A percentile compares a stretch with the other conserved stretches of the same genome.
Evolutionary conservation across 805 yeast species (phyloP).

Genomic region (Zygosaccharomyces bisporus): DNA sequence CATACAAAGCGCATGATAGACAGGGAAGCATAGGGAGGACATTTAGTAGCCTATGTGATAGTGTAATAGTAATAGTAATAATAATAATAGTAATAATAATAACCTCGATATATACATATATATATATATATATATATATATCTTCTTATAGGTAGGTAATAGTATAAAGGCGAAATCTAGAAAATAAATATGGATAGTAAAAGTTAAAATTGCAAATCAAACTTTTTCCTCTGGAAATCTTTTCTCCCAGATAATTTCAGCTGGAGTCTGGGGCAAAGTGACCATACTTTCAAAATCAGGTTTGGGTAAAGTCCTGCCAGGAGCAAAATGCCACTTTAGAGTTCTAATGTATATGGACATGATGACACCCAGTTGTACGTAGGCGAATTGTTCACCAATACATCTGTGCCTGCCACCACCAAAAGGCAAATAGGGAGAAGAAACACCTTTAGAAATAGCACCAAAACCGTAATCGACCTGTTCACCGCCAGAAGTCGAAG

Average conservation of each 20-base stretch:
- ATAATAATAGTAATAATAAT: conserved; percentile 1
- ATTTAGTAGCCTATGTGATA: background rate
- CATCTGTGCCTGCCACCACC: conserved; percentile 99
- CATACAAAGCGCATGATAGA: conserved; percentile 4
- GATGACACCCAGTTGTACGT: conserved; percentile 84
- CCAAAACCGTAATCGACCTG: conserved; percentile 94
- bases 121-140: conserved; percentile 7
- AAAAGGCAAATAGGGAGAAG: conserved; percentile 93
- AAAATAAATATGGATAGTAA: background rate
- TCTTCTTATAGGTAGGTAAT: conserved; percentile 1
- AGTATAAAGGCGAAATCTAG: background rate
- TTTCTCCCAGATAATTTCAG: conserved; percentile 66
- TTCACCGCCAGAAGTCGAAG: conserved; percentile 34
- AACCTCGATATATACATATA: background rate
- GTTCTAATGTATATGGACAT: conserved; percentile 71
- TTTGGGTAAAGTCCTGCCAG: conserved; percentile 53
- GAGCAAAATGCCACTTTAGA: conserved; percentile 68
- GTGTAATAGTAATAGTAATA: background rate
- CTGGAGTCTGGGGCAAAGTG: conserved; percentile 79
- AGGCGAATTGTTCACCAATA: conserved; percentile 98
- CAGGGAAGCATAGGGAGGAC: background rate
- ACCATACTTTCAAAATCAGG: conserved; percentile 90
- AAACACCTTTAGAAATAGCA: conserved; percentile 90
- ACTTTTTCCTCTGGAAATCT: conserved; percentile 40
- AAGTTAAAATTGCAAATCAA: conserved; percentile 4